These are phyloP conservation scores for Meyerozyma athensensis DNA, from an alignment of 1,139 yeast genomes.

Conservation along the genomic window DNA sequence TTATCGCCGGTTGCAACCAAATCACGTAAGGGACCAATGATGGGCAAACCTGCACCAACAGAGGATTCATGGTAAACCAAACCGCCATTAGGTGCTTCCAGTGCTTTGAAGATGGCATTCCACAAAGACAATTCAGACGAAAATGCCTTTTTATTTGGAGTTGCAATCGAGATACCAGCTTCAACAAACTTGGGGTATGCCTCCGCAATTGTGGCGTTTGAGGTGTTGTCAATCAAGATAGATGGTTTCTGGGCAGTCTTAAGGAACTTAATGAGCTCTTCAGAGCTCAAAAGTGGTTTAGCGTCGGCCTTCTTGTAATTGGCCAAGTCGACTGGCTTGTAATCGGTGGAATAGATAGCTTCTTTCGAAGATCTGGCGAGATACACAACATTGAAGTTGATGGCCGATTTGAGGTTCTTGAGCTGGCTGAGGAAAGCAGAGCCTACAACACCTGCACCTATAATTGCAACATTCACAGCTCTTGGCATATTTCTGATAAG, in stretches of 20 bases:
- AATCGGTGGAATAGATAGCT: slow-evolving; percentile 65
- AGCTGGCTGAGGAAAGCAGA: slow-evolving; percentile 67
- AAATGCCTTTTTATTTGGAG: slow-evolving; percentile 97
- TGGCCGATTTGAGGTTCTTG: slow-evolving; percentile 57
- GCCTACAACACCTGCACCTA: slow-evolving; percentile 95
- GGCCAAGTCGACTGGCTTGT: slow-evolving; percentile 61
- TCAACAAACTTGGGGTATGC: slow-evolving; percentile 70
- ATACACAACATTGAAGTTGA: slow-evolving; percentile 71
- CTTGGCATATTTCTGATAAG: slow-evolving; percentile 33
- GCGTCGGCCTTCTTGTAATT: slow-evolving; percentile 54
- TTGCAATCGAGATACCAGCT: slow-evolving; percentile 86
- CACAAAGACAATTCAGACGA: slow-evolving; percentile 74
- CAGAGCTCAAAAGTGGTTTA: slow-evolving; percentile 48
- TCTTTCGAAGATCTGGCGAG: slow-evolving; percentile 68
- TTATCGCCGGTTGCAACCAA: slow-evolving; percentile 89
- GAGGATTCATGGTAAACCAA: slow-evolving; percentile 96
- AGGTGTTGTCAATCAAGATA: slow-evolving; percentile 89
- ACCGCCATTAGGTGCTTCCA: slow-evolving; percentile 56
- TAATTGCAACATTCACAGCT: slow-evolving; percentile 73
- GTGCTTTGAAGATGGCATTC: slow-evolving; percentile 63
- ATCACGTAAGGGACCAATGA: slow-evolving; percentile 83
- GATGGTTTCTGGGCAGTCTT: slow-evolving; percentile 67
- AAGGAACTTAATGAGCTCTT: slow-evolving; percentile 58
- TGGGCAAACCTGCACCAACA: slow-evolving; percentile 98
- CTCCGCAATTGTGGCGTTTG: slow-evolving; percentile 71